These are phyloP conservation scores for Vitellaria paradoxa DNA, from an alignment of 179 eudicot species.

Conservation along the genomic window DNA sequence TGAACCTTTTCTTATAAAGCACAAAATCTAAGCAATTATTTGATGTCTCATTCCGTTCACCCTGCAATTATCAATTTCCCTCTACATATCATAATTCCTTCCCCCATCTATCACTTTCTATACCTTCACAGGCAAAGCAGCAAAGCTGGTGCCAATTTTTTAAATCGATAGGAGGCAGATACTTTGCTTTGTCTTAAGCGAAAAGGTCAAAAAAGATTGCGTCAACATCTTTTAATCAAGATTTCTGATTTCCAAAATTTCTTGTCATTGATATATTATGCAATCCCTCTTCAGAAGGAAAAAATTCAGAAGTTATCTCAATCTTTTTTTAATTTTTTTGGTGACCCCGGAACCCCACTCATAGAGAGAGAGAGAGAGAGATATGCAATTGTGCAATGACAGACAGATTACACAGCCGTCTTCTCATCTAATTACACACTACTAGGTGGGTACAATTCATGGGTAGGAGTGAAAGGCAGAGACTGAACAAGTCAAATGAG, in stretches of 20 bases:
- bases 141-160: not conserved
- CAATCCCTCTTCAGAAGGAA: not conserved
- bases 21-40: not conserved
- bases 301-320: not conserved
- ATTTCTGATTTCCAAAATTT: not conserved
- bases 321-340: not conserved
- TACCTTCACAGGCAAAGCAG: not conserved
- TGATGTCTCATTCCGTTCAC: not conserved
- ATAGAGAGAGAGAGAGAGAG: not conserved
- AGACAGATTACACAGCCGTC: not conserved
- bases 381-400: not conserved
- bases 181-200: not conserved
- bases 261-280: not conserved
- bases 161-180: not conserved
- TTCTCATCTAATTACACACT: slow-evolving; percentile 7
- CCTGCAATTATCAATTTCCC: not conserved
- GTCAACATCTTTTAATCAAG: not conserved
- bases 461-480: not conserved
- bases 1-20: not conserved
- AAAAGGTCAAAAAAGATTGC: not conserved
- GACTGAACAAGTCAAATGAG: not conserved
- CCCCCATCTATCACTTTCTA: not conserved
- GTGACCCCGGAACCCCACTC: not conserved
- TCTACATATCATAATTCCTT: not conserved
- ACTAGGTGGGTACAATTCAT: not conserved